A percentile compares a stretch with the other conserved stretches of the same genome.
Evolutionary conservation across 768 basidiomycete species (phyloP).

Genomic region (Leccinum subgranulosum): DNA sequence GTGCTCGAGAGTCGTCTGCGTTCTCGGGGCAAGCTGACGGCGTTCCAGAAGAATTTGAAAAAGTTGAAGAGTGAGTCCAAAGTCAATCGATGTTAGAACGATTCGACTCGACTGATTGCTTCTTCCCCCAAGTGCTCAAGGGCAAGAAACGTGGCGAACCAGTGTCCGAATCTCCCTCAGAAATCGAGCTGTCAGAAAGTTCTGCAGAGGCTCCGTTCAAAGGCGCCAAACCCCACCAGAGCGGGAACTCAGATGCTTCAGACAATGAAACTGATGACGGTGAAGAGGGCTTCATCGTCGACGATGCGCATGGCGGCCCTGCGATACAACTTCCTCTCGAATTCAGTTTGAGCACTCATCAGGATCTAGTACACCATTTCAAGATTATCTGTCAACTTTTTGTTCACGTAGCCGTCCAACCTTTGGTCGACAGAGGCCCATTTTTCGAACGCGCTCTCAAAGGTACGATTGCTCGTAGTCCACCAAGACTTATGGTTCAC

Average conservation of each 20-base stretch:
- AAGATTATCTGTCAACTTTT: slow-evolving; percentile 88
- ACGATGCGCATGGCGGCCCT: slow-evolving; percentile 44
- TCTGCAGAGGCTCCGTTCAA: slow-evolving; percentile 37
- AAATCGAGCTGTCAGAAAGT: slow-evolving; percentile 29
- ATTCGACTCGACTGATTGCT: slow-evolving; percentile 5
- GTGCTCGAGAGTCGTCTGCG: slow-evolving; percentile 67
- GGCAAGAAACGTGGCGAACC: slow-evolving; percentile 44
- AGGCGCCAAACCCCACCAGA: slow-evolving; percentile 41
- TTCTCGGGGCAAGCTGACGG: slow-evolving; percentile 52
- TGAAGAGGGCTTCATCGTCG: slow-evolving; percentile 51
- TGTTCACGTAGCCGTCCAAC: slow-evolving; percentile 72
- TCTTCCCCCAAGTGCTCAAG: slow-evolving; percentile 17
- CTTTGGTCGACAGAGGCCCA: slow-evolving; percentile 44
- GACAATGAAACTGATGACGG: slow-evolving; percentile 29
- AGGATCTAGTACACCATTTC: slow-evolving; percentile 76
- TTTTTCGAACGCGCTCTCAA: slow-evolving; percentile 54
- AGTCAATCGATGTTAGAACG: not conserved
- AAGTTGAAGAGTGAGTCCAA: slow-evolving; percentile 54
- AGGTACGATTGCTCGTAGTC: slow-evolving; percentile 33
- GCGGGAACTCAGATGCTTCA: slow-evolving; percentile 36
- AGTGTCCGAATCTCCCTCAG: slow-evolving; percentile 30
- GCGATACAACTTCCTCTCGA: slow-evolving; percentile 58
- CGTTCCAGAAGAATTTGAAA: slow-evolving; percentile 63
- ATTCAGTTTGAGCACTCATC: slow-evolving; percentile 78
- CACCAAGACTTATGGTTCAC: not conserved